Evolutionary conservation across 257 asterid genomes (phyloP).

Genomic region (Pogostemon cablin): DNA sequence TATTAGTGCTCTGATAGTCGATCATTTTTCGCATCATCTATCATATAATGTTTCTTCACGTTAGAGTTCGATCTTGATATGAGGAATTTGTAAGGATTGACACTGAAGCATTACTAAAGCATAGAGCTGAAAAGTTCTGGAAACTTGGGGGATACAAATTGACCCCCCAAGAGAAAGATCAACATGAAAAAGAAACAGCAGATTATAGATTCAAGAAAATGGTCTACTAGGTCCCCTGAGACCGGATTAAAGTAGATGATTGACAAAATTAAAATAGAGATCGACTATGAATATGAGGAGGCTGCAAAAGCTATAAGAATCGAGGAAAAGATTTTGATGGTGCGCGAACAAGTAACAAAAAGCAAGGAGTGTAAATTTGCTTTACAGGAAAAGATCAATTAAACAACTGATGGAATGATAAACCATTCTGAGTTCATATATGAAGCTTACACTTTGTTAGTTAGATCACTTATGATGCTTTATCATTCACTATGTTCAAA

Average conservation of each 20-base stretch:
- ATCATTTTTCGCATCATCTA: neutral
- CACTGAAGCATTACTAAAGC: conserved; percentile 60
- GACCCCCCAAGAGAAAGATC: conserved; percentile 64
- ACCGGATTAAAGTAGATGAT: conserved; percentile 53
- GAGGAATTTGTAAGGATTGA: conserved; percentile 82
- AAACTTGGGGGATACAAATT: conserved; percentile 70
- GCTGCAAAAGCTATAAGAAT: conserved; percentile 73
- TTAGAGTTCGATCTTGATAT: conserved; percentile 2
- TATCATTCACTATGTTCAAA: neutral
- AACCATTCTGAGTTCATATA: neutral
- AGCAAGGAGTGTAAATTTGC: conserved; percentile 55
- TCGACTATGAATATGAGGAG: conserved; percentile 61
- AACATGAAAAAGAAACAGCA: conserved; percentile 72
- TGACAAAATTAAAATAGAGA: conserved; percentile 52
- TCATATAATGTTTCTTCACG: neutral
- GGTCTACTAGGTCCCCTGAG: conserved; percentile 39
- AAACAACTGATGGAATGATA: conserved; percentile 32
- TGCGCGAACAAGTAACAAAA: conserved; percentile 61
- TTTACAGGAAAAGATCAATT: conserved; percentile 50
- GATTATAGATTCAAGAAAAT: conserved; percentile 52
- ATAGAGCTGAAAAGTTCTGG: conserved; percentile 72
- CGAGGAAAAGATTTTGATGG: conserved; percentile 52
- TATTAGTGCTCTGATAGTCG: neutral
- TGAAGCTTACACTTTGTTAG: conserved; percentile 1
- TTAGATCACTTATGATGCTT: neutral